Evolutionary conservation across 192 early-diverging fungal genomes (phyloP), one percentile per base, ranked within the genome.

Genomic region (Gaertneriomyces semiglobifer): DNA sequence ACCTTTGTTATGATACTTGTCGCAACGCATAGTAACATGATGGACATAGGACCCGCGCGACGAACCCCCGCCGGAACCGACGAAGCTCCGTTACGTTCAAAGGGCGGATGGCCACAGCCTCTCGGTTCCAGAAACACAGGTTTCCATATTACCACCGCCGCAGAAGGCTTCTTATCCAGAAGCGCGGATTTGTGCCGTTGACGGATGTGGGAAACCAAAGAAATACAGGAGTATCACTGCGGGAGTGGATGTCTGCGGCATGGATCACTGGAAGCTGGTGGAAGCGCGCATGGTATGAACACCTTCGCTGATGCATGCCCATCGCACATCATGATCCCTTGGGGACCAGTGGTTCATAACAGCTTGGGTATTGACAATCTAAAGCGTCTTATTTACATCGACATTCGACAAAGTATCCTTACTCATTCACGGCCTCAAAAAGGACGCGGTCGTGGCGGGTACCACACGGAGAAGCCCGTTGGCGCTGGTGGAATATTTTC

Each of bases 141-240:
- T 33, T 33, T 33, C 25, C 44, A 14, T 46, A 18, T n/a, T 5
- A 11, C 48, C 16, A 18, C 41, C 60, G 10, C 18, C 20, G 44
- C 44, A 41, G 18, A 50, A 62, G 11, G 20, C 45, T 4, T 16
- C 43, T 62, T n/a, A 38, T 55, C 63, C 63, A 0, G 41, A 38
- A 19, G 38, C 43, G 39, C 44, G 43, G 12, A 41, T 47, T 19
- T 62, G 61, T 14, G 44, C 46, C 16, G n/a, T 58, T 19, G 14
- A n/a, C 5, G 56, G 61, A 7, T 62, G 61, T 44, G 47, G 45
- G 9, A 25, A 25, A 19, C 42, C 63, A 1, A 65, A 65, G 14
- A 65, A 65, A 52, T 65, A 65, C 53, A 48, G 63, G 16, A 8
- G 19, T 41, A 54, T 55, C 8, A 33, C 9, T 25, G 20, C 63